Evolutionary conservation across 768 basidiomycete genomes (phyloP).

Genomic region (Dioszegia hungarica): DNA sequence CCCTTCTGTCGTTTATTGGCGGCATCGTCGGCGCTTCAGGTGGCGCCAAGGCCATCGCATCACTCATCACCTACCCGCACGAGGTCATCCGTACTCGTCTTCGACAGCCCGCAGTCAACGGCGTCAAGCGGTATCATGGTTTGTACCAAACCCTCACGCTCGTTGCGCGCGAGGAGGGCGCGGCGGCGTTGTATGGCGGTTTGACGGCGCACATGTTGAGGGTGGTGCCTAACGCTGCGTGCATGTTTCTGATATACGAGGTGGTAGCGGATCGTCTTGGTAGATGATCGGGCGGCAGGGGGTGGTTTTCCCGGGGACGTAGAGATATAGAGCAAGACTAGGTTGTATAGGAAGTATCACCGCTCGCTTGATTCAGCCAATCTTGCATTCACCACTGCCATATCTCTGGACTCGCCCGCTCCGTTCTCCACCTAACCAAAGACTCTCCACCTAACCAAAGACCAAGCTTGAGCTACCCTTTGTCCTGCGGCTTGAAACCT

Average conservation of each 20-base stretch:
- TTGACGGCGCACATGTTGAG: conserved; percentile 92
- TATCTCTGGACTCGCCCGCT: too few relatives aligned
- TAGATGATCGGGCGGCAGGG: conserved; percentile 1
- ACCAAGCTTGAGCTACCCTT: too few relatives aligned
- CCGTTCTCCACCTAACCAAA: too few relatives aligned
- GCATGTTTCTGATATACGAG: conserved; percentile 97
- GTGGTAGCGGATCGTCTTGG: conserved; percentile 50
- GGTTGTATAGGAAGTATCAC: neutral
- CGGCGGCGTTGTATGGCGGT: conserved; percentile 78
- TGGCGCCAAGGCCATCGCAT: conserved; percentile 87
- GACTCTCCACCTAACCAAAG: too few relatives aligned
- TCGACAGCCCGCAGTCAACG: conserved; percentile 69
- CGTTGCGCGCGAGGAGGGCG: conserved; percentile 81
- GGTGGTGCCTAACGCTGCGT: conserved; percentile 92
- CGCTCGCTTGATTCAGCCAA: too few relatives aligned
- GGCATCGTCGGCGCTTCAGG: conserved; percentile 81
- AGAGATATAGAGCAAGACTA: neutral
- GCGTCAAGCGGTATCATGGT: conserved; percentile 80
- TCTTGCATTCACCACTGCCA: too few relatives aligned
- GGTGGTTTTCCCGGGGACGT: too few relatives aligned
- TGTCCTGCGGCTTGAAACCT: too few relatives aligned
- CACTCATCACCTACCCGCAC: conserved; percentile 94
- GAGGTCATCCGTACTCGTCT: conserved; percentile 92
- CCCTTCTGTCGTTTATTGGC: conserved; percentile 23
- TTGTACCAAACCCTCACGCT: conserved; percentile 76